phyloP scores from a whole-genome alignment of 768 basidiomycete species.

The Nidularia sp. region DNA sequence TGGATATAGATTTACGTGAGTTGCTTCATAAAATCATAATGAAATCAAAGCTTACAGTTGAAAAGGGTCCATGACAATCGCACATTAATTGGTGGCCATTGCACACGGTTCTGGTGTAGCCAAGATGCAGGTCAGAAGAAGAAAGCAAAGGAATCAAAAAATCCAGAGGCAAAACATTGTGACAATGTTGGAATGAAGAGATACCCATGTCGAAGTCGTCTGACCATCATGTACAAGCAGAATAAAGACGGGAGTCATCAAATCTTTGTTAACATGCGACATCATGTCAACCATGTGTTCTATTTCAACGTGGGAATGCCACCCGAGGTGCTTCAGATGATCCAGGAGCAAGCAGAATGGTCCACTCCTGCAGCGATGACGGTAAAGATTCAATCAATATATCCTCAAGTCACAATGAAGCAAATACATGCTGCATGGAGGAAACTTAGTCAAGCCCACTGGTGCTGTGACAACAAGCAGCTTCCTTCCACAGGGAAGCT shows the following conservation, averaged over 20 bases:
- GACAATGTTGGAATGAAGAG: slow-evolving; percentile 22
- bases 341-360: slow-evolving; percentile 15
- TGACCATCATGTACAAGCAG: slow-evolving; percentile 3
- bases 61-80: slow-evolving; percentile 15
- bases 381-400: slow-evolving; percentile 24
- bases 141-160: slow-evolving; percentile 10
- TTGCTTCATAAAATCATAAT: background rate
- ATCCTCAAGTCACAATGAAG: slow-evolving; percentile 14
- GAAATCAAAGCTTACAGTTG: slow-evolving; percentile 2
- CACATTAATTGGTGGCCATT: slow-evolving; percentile 10
- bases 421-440: slow-evolving; percentile 22
- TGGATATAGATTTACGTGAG: slow-evolving; percentile 20
- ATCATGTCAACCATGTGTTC: slow-evolving; percentile 8
- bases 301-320: slow-evolving; percentile 20
- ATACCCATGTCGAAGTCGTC: slow-evolving; percentile 13
- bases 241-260: background rate
- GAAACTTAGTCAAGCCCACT: slow-evolving; percentile 17
- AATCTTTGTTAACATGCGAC: slow-evolving; percentile 8
- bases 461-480: slow-evolving; percentile 15
- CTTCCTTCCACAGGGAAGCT: slow-evolving; percentile 16
- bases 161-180: slow-evolving; percentile 12
- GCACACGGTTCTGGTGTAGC: slow-evolving; percentile 17
- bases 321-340: slow-evolving; percentile 11
- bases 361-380: slow-evolving; percentile 18
- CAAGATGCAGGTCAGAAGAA: slow-evolving; percentile 18